Evolutionary conservation across 768 basidiomycete species (phyloP), one percentile per base, ranked within the genome.

Genomic region (Solioccasus polychromus): DNA sequence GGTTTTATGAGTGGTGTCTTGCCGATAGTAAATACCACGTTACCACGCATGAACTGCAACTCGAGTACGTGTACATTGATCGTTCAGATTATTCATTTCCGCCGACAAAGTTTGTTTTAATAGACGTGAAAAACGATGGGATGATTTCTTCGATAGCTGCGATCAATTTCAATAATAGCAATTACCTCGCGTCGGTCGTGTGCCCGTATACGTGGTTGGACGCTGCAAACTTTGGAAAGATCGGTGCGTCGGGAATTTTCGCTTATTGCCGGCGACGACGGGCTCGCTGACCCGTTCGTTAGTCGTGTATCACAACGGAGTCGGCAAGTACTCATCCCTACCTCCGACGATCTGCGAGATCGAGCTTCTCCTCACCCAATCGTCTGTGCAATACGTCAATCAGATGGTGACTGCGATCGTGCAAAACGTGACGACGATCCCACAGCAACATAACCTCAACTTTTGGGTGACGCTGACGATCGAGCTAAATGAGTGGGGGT

Each of bases 261-360:
- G 10, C n/a, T n/a, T n/a, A n/a, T n/a, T n/a, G n/a, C n/a, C n/a
- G n/a, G n/a, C n/a, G n/a, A n/a, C n/a, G n/a, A n/a, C n/a, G n/a
- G n/a, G n/a, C n/a, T n/a, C n/a, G n/a, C n/a, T n/a, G n/a, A n/a
- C n/a, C n/a, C n/a, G n/a, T n/a, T 14, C 23, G 1, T 7, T 6
- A 47, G 46, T 42, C 3, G 39, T 43, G 20, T 47, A 47, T 15
- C 46, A 42, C 18, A n/a, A 5, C 3, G 41, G 46, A 0, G 35
- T 43, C 14, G 48, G 48, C 17, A 39, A 28, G 28, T 49, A 49
- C 7, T 25, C 17, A 6, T 39, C 17, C 1, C 6, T 49, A 12
- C 38, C 43, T 7, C 48, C 48, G 2, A 49, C 44, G 7, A 44
- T 45, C 5, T 49, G 48, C 37, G 32, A 39, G 31, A 49, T 49